Base-by-base conservation (phyloP, 2,329 filamentous ascomycete genomes). In the Exophiala bonariae region DNA sequence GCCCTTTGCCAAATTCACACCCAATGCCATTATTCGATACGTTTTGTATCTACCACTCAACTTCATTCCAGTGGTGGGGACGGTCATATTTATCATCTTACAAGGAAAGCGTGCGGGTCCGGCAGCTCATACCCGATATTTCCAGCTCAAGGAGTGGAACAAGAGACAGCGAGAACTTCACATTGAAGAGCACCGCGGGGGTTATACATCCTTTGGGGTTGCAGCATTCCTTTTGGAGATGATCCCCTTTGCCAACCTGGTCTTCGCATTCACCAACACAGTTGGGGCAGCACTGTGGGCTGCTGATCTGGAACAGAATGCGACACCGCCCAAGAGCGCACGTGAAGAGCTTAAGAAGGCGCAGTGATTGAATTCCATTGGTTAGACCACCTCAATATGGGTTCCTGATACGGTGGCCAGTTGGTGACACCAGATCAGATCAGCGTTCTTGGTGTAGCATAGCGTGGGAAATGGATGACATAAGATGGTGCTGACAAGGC, bases 281-380 rank as follows among this genome's bases (percentile, higher is more conserved):
- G 89, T 95, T 49, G 92, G 90, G 6, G 92, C 91, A 44, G 92
- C 92, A 6, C 72, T 97, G n/a, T 96, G 90, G 90, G 91, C 92
- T 32, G 87, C 89, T 14, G 90, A 95, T 66, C 80, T 95, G 49
- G 89, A 95, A 66, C 70, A 67, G 46, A 59, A 51, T 54, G 55
- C 57, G 28, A 57, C 47, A 2, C 66, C 63, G 19, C 58, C 63
- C 22, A 56, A 64, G 20, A 52, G 48, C 7, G 50, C 66, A 33
- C 52, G 57, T 20, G 63, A 66, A 32, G 49, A 64, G 48, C 59
- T 56, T 7, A 63, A 61, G 53, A 67, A 63, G 49, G 62, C 58
- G 23, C 23, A 26, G 11, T 26, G 23, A 26, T 6, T 6, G 11
- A 26, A 26, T 6, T 26, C 6, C 23, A 26, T 26, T 26, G 23